phyloP scores from a whole-genome alignment of 1,284 basidiomycete genomes.

The Vanrija humicola region DNA sequence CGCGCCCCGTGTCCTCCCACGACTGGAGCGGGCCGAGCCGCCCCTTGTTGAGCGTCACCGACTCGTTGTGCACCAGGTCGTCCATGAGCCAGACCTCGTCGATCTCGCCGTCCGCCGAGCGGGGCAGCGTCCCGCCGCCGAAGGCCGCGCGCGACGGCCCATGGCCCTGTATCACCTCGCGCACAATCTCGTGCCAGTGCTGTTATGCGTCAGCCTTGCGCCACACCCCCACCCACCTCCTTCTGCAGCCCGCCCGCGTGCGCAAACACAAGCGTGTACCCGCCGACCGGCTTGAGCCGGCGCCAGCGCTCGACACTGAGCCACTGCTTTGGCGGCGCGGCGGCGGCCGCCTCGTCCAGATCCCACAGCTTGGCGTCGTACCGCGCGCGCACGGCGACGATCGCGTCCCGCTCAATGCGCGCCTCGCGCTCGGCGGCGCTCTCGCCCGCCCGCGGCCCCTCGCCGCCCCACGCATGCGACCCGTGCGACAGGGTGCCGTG shows the following conservation, averaged over 20 bases:
- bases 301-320: slow-evolving; percentile 11
- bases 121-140: background rate
- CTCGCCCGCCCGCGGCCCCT: slow-evolving; percentile 4
- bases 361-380: slow-evolving; percentile 9
- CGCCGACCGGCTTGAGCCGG: slow-evolving; percentile 1
- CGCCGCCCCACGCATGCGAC: slow-evolving; percentile 17
- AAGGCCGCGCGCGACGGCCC: background rate
- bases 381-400: background rate
- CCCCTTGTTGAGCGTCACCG: slow-evolving; percentile 62
- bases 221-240: slow-evolving; percentile 58
- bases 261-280: slow-evolving; percentile 12
- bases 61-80: slow-evolving; percentile 69
- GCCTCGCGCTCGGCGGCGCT: slow-evolving; percentile 29
- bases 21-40: slow-evolving; percentile 48
- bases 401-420: slow-evolving; percentile 6
- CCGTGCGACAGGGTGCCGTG: slow-evolving; percentile 19
- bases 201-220: background rate
- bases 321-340: slow-evolving; percentile 33
- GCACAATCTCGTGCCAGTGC: slow-evolving; percentile 62
- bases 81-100: slow-evolving; percentile 80
- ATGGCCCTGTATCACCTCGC: slow-evolving; percentile 45
- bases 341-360: slow-evolving; percentile 5
- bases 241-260: slow-evolving; percentile 19
- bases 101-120: slow-evolving; percentile 40
- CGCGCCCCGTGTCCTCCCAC: slow-evolving; percentile 49